phyloP scores from a whole-genome alignment of 768 basidiomycete genomes.

The Trametes cingulata region DNA sequence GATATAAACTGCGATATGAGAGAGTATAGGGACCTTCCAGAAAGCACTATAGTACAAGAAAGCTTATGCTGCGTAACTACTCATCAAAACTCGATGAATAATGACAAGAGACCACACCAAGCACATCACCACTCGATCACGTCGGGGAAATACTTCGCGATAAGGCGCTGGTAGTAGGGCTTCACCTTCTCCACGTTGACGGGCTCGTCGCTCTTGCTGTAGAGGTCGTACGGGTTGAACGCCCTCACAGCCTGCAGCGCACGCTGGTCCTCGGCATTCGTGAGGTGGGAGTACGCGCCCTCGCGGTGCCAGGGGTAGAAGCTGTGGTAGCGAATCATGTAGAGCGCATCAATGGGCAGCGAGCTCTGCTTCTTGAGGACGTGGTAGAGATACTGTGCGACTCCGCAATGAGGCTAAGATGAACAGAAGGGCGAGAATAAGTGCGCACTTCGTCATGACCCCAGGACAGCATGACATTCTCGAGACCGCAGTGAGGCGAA shows the following conservation, averaged over 20 bases:
- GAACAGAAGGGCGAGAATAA: conserved; percentile 7
- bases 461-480: conserved; percentile 88
- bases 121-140: conserved; percentile 70
- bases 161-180: conserved; percentile 83
- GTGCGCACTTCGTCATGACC: conserved; percentile 82
- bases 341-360: conserved; percentile 78
- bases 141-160: conserved; percentile 83
- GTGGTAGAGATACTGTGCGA: conserved; percentile 72
- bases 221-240: conserved; percentile 95
- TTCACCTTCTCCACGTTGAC: conserved; percentile 61
- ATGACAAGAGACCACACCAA: background rate
- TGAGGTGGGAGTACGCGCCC: conserved; percentile 78
- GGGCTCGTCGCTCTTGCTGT: conserved; percentile 82
- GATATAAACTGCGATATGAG: background rate
- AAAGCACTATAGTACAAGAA: conserved; percentile 11
- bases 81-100: background rate
- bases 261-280: conserved; percentile 65
- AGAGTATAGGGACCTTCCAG: background rate
- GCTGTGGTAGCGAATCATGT: conserved; percentile 94
- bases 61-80: background rate
- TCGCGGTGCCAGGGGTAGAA: conserved; percentile 98
- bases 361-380: conserved; percentile 81
- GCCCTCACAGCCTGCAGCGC: conserved; percentile 74
- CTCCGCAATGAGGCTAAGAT: background rate
- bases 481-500: conserved; percentile 74